Conservation (phyloP, 768 basidiomycete species). For the Serendipita indica region DNA sequence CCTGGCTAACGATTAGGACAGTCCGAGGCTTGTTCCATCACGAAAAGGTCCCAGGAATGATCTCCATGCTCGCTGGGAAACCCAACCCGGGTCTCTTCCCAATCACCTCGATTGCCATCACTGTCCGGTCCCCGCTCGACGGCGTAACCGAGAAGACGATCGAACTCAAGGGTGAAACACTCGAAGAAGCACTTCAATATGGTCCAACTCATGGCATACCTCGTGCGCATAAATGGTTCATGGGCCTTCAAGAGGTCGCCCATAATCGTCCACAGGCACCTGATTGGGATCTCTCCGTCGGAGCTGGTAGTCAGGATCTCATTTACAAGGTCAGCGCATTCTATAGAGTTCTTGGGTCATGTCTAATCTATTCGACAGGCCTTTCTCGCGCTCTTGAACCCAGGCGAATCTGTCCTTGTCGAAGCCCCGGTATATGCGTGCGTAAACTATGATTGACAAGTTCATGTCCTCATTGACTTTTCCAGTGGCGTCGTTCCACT, state of each 20-base stretch:
- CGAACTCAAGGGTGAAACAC: constrained; percentile 40
- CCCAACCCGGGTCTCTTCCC: constrained; percentile 88
- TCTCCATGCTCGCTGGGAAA: constrained; percentile 79
- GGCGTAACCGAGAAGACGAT: constrained; percentile 34
- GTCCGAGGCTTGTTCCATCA: constrained; percentile 58
- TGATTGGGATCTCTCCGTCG: constrained; percentile 66
- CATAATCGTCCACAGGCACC: constrained; percentile 49
- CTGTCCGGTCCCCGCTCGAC: constrained; percentile 29
- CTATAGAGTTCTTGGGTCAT: not conserved
- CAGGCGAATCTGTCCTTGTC: constrained; percentile 66
- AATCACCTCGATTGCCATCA: constrained; percentile 64
- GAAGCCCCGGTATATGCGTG: constrained; percentile 60
- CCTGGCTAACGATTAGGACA: constrained; percentile 15
- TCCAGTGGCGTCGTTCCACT: constrained; percentile 52
- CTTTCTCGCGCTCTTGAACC: constrained; percentile 52
- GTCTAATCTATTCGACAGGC: constrained; percentile 34
- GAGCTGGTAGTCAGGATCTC: constrained; percentile 78
- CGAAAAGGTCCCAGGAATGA: constrained; percentile 61
- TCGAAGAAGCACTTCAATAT: constrained; percentile 62
- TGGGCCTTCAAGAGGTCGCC: constrained; percentile 49
- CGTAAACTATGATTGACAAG: constrained; percentile 11
- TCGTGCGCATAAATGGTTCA: constrained; percentile 51
- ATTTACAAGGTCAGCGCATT: constrained; percentile 55
- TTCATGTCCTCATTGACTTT: not conserved
- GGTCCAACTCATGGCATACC: constrained; percentile 54